Evolutionary conservation across 129 eudicot genomes (phyloP), one percentile per base, ranked within the genome.

Genomic region (Helianthus tuberosus): DNA sequence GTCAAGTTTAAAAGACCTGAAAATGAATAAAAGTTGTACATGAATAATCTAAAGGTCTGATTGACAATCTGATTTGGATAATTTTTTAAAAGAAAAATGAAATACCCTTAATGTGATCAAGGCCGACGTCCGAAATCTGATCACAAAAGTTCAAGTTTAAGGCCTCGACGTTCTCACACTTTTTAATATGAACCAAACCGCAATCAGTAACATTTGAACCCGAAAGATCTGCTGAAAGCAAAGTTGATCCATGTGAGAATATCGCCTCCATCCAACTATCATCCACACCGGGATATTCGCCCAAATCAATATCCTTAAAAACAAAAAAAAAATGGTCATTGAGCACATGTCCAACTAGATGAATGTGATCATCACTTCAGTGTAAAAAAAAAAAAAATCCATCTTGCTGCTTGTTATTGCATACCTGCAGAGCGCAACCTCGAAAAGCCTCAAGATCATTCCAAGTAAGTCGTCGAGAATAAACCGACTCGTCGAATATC

Each of bases 341-440:
- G 11, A 54, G 5, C 8, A 12, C 5, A 54, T 54, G 13, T 8
- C 9, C 59, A n/a, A 41, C 46, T 41, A 41, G 9, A 1, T 41
- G 46, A 41, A 41, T 41, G 46, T 41, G 61, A 16, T 17, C 8
- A 54, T 54, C 60, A 16, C 60, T 16, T 17, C 7, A 7, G 8
- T 54, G 60, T 1, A 17, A 16, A 16, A 16, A 17, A 54, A 4
- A 54, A 54, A 8, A 54, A 8, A 54, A 8, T 16, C 5, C 61
- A 54, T 54, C 29, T 54, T 55, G 11, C 23, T 55, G 17, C 61
- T 16, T 0, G 35, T 55, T 8, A 55, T 3, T 55, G 35, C 35
- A 32, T 82, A 90, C 97, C 93, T 94, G 89, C 20, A 94, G 87
- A 76, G 89, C 99, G 80, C 99, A 94, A 79, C 89, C 96, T n/a